Base-by-base conservation (phyloP, 73 alveolate species). In the Paramecium biaurelia region DNA sequence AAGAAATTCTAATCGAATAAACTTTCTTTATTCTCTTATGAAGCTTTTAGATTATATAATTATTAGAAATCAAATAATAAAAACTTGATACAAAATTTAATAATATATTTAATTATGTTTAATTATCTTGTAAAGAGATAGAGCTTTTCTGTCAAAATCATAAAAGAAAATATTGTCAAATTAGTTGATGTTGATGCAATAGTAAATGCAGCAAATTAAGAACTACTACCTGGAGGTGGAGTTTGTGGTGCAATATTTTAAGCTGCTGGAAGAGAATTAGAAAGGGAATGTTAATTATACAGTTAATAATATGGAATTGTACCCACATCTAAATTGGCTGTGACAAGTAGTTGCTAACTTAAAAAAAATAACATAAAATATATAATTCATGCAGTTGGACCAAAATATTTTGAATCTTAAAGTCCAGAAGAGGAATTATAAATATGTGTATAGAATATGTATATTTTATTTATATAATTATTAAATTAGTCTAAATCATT, bases 211-310 rank as follows among this genome's bases (percentile, higher is more conserved):
- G 87, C 87, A 2, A 74, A 74, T 14, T 21, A 11, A 15, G 37
- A 74, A 34, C 7, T 74, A 37, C 21, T 32, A 2, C 37, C 57
- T 28, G 87, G 87, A 34, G 87, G 87, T 10, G 87, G 87, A 37
- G 87, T 74, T 34, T 74, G 87, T 74, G 87, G 87, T n/a, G 57
- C 59, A 28, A 74, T 74, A 74, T 74, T 74, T n/a, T 23, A 74
- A 14, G 87, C 87, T 15, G 37, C 57, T 34, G 87, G 87, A 9
- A 23, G 18, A 37, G 12, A 74, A 34, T 41, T 74, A 10, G 37
- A 28, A 18, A 34, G 24, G 23, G 59, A 74, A 74, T 74, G 87
- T 37, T 37, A 74, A 15, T 37, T 9, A 74, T 14, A 74, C 6
- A 74, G 11, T 63, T 30, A 63, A 24, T 12, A 63, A 63, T 5